Percentiles rank a stretch among this genome's conserved stretches.
phyloP scores from a whole-genome alignment of 495 filamentous ascomycete species.

The Cercophora samala region DNA sequence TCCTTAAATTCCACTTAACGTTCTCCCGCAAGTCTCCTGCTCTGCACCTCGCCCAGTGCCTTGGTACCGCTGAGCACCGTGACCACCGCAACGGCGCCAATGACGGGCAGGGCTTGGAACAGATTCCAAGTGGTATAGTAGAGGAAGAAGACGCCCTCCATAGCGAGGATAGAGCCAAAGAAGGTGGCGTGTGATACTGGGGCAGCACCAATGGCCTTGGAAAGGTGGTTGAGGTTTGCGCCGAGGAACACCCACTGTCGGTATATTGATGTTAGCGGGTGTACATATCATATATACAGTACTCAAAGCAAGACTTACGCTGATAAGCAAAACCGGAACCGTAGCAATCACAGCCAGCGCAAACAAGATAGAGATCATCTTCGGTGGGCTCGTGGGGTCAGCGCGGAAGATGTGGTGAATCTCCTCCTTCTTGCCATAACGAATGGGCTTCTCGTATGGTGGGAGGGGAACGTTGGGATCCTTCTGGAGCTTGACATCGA shows the following conservation, averaged over 20 bases:
- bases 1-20: slow-evolving; percentile 36
- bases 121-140: slow-evolving; percentile 94
- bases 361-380: slow-evolving; percentile 77
- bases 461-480: slow-evolving; percentile 61
- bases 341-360: slow-evolving; percentile 64
- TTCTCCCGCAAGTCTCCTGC: slow-evolving; percentile 74
- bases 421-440: slow-evolving; percentile 77
- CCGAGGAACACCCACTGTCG: slow-evolving; percentile 74
- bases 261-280: slow-evolving; percentile 16
- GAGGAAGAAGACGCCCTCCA: slow-evolving; percentile 90
- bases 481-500: slow-evolving; percentile 52
- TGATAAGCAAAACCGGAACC: slow-evolving; percentile 65
- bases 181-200: slow-evolving; percentile 78
- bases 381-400: slow-evolving; percentile 76
- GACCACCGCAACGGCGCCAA: slow-evolving; percentile 61
- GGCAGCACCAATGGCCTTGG: slow-evolving; percentile 65
- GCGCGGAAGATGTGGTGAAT: slow-evolving; percentile 89
- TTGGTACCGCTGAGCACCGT: slow-evolving; percentile 86
- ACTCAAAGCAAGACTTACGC: slow-evolving; percentile 52
- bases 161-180: slow-evolving; percentile 74
- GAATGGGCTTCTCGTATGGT: slow-evolving; percentile 60
- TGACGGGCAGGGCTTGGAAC: slow-evolving; percentile 81
- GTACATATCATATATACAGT: not conserved
- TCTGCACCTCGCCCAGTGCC: slow-evolving; percentile 89
- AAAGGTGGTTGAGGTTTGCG: slow-evolving; percentile 76